Base-by-base conservation (phyloP, 768 basidiomycete genomes). In the Lentinula edodes region DNA sequence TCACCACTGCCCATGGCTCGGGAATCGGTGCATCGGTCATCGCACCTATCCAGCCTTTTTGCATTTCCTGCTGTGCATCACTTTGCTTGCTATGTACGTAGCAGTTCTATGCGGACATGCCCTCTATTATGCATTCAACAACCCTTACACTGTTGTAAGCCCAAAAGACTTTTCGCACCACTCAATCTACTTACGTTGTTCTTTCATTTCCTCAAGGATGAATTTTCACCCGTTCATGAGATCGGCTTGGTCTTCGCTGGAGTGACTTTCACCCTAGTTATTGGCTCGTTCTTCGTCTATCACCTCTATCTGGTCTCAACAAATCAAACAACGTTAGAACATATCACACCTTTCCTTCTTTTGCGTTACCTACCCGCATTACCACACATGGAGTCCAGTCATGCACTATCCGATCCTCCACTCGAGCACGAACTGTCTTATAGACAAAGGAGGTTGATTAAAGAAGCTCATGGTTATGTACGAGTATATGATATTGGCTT, bases 1-100 rank as follows among this genome's bases (percentile, higher is more conserved):
- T 70, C 92, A 93, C 67, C 92, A 94, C 67, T 94, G 91, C 69
- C 89, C 87, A 6, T 94, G 91, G 91, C 74, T 93, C 23, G 91
- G 86, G 41, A 74, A 80, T 51, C 87, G 79, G 69, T 94, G 91
- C 71, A 82, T 94, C 61, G 91, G 91, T 2, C 84, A 91, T 73
- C 80, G 91, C 69, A 93, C 89, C 43, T 92, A 93, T 70, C 86
- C 90, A 7, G 85, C 91, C 5, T 94, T 93, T 69, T 75, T 93
- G 55, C 90, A 92, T 71, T 90, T 93, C 69, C 77, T 93, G 54
- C 75, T 78, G 36, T 85, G 81, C 64, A 70, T 88, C 50, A 87
- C 85, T 8, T 66, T 88, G 6, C 79, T 91, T 43, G 78, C 90
- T 13, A 64, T 78, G 15, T 90, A 93, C 69, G 74, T 89, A 42